Evolutionary conservation across 345 rosid species (phyloP).

Genomic region (Brassica carinata): DNA sequence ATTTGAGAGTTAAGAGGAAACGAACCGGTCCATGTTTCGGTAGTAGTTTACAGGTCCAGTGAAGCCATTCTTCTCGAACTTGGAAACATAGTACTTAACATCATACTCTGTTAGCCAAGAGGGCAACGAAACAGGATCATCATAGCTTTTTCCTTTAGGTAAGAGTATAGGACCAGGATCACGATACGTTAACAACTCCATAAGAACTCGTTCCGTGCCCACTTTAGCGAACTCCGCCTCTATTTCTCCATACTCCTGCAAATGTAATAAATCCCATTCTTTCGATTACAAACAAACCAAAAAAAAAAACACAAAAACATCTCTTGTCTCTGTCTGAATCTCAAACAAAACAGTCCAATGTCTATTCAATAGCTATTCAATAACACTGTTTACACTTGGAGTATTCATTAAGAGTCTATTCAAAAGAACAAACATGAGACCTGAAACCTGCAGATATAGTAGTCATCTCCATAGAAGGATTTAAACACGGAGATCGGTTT

Average conservation of each 20-base stretch:
- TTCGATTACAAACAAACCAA: background rate
- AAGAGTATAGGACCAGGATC: constrained; percentile 57
- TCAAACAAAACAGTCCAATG: constrained; percentile 2
- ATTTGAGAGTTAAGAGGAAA: too few relatives aligned
- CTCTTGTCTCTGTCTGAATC: background rate
- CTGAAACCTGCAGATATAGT: constrained; percentile 44
- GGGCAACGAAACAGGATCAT: constrained; percentile 49
- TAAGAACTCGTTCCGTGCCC: constrained; percentile 53
- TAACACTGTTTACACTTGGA: background rate
- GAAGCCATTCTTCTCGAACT: constrained; percentile 70
- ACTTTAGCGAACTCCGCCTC: constrained; percentile 58
- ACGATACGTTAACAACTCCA: constrained; percentile 50
- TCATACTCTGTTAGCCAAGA: constrained; percentile 70
- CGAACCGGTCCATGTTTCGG: constrained; percentile 60
- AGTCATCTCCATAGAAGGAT: constrained; percentile 40
- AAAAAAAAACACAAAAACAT: background rate
- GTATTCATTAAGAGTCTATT: constrained; percentile 2
- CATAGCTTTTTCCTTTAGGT: constrained; percentile 60
- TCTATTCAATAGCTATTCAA: background rate
- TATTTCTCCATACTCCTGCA: constrained; percentile 65
- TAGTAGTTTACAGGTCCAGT: constrained; percentile 84
- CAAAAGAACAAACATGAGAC: constrained; percentile 1
- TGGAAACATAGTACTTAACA: constrained; percentile 48
- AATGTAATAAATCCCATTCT: background rate
- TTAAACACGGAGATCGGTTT: constrained; percentile 22